Base-by-base conservation (phyloP, 768 basidiomycete species). In the Mycena belliarum region DNA sequence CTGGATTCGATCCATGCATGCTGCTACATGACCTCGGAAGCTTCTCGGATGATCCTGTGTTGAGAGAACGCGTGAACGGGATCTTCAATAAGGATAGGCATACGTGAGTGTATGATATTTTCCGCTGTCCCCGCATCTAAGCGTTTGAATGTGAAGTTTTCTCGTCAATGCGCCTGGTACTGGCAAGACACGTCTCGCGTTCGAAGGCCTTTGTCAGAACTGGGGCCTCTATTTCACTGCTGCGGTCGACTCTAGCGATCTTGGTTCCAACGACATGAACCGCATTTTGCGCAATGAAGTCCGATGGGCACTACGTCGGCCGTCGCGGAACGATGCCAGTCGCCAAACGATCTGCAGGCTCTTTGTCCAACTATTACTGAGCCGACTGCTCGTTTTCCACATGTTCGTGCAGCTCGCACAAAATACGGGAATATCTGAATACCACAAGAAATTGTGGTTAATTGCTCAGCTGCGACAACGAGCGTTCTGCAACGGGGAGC, bases 141-240 rank as follows among this genome's bases (percentile, higher is more conserved):
- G 2, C 21, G 10, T 29, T n/a, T 4, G 21, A 12, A 26, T 16
- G 8, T 12, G 7, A 40, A 53, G 52, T 24, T 53, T 53, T 20
- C n/a, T 43, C 6, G 43, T 45, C 29, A 43, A 53, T 26, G 20
- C 43, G 8, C 33, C 41, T 1, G 42, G 42, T 11, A 21, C 42
- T n/a, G 48, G 48, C 12, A 49, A 49, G 32, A 54, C 44, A 6
- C 43, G 52, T 2, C 43, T 53, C 8, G 16, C 43, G 1, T 44
- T 54, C 38, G 38, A 40, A 15, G 38, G 38, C 14, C 38, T 40
- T 16, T 40, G 38, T n/a, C 45, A 29, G 8, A 46, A 46, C 23
- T 54, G 44, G 52, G 52, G 52, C 6, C 29, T 54, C n/a, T 54
- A 54, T 26, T 10, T 54, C 33, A n/a, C 16, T 16, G 35, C 11